Base-by-base conservation (phyloP, 768 basidiomycete genomes). In the Boletus rufocinnamomeus region DNA sequence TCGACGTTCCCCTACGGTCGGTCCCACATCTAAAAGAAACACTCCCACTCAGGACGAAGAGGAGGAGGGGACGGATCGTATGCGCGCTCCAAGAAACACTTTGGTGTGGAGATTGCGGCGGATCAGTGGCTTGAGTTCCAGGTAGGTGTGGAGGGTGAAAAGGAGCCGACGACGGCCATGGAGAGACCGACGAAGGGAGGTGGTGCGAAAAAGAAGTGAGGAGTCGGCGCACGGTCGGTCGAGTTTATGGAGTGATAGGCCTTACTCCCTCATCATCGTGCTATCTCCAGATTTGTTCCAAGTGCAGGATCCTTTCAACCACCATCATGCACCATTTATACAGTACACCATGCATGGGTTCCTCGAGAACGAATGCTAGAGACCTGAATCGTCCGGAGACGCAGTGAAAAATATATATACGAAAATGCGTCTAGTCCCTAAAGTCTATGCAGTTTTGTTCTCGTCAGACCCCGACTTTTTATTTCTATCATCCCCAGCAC, bases 1-100 rank as follows among this genome's bases (percentile, higher is more conserved):
- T 92, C 91, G 2, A 84, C 79, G 44, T 91, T 91, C 0, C 90
- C 90, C 0, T 93, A 94, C 67, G 91, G 91, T 54, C 84, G 89
- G 14, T 83, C 93, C 10, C 93, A 93, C 76, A 82, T 95, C 69
- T 85, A 86, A 85, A 86, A 87, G 74, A 82, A 84, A 54, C 84
- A 88, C 35, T 65, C 80, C 46, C 83, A 84, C 19, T 74, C 70
- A 77, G 50, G 86, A 86, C 63, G 89, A 89, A 59, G 90, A 91
- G 67, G 84, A 77, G 60, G 84, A 84, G 51, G 82, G 84, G 49
- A 83, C 86, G 1, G 94, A 93, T 8, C 79, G 94, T 13, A 74
- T 95, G 67, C 91, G 13, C 79, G 92, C 66, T 95, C 93, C 74
- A 90, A 80, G 71, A 81, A 83, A 66, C 81, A 80, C 59, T 95